Base-by-base conservation (phyloP, 2,329 filamentous ascomycete genomes). In the Colletotrichum tabaci region DNA sequence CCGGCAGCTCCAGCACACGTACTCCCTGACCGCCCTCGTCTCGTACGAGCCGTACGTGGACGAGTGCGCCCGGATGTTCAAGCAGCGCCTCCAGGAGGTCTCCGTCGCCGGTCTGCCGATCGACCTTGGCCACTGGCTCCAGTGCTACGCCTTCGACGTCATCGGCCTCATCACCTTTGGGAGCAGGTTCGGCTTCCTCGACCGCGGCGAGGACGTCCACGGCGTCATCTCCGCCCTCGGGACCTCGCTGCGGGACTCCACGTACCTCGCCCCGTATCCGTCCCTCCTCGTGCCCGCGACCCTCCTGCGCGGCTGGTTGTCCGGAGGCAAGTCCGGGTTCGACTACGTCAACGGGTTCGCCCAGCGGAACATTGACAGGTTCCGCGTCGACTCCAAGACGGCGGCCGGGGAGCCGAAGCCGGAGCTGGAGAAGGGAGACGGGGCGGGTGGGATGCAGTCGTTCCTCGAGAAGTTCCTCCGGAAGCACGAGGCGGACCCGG, bases 1-100 rank as follows among this genome's bases (percentile, higher is more conserved):
- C 10, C 82, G 84, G 42, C 79, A 81, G 23, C 84, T 85, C 69
- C 81, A 85, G 21, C 77, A 77, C 7, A 75, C 84, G 2, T 88
- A 87, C 74, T 83, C 82, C 23, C 85, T 89, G 83, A 84, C 80
- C 44, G 82, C 82, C 13, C 74, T 88, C 8, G 78, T 87, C 1
- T 79, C 80, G 35, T 88, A 87, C 66, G 87, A 89, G 73, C 76
- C 78, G 0, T 87, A 85, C 67, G 86, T 87, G 5, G 82, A 88
- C 72, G 79, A 84, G 10, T 87, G 85, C 71, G 80, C 81, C 2
- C 79, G 82, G 6, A 67, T 87, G 0, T 81, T 88, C 26, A 66
- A 76, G 0, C 72, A 77, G 30, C 77, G 80, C 3, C 77, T 87
- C 47, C 64, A 53, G 0, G 82, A 86, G 66, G 77, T 83, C 13